Evolutionary conservation across 2,329 filamentous ascomycete genomes (phyloP), one percentile per base, ranked within the genome.

Genomic region (Volutella citrinella): DNA sequence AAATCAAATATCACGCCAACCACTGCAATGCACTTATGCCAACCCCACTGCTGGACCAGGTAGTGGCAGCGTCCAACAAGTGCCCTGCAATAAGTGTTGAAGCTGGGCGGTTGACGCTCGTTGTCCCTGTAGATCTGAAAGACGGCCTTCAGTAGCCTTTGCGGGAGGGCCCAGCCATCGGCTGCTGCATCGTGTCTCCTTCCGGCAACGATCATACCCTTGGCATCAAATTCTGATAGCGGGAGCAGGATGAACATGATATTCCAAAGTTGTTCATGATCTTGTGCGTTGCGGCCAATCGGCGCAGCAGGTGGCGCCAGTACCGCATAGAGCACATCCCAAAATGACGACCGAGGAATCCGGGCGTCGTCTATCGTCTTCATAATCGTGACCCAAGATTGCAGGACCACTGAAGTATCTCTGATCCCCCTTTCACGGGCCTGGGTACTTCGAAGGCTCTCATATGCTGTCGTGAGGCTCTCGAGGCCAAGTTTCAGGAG

Each of bases 1-100:
- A 83, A 84, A 55, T 84, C 80, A 42, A 84, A 84, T 4, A 84
- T 71, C 3, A 71, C 65, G 3, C 79, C 77, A 19, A 83, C 63
- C 11, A 83, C 67, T 10, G 68, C 62, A 28, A 71, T 74, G 46
- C 72, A 76, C 40, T 66, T 75, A 22, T 65, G 65, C 81, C 81
- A 84, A 5, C 77, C 77, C 81, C 81, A 85, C 54, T 79, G 72
- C 37, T 72, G 64, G 28, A 82, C 74, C 9, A 84, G 66, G 50
- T 75, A 74, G 49, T 83, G 72, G 42, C 80, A 84, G 19, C 81
- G 73, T 13, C 68, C 67, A 19, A 83, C 60, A 5, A 81, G 53
- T 6, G 76, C 72, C 13, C 74, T 70, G 40, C 76, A 80, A 48
- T 84, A 84, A 39, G 76, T 74, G 44, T 82, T 84, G 64, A 84